Evolutionary conservation across 75 land plant genomes (phyloP).

Genomic region (Azolla pinnata): DNA sequence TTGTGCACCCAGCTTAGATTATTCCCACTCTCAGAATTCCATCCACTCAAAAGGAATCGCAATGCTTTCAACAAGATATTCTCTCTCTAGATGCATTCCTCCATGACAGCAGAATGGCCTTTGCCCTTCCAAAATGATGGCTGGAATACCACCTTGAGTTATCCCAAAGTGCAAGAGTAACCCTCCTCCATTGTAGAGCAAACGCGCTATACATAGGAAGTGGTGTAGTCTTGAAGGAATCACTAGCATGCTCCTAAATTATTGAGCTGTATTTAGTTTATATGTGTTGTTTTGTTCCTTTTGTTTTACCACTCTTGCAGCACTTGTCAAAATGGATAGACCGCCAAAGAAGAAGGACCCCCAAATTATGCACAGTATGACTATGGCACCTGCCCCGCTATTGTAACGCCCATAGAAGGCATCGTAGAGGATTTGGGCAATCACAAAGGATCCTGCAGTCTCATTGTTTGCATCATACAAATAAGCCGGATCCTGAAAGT

Average conservation of each 20-base stretch:
- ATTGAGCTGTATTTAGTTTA: neutral
- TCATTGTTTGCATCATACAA: constrained; percentile 65
- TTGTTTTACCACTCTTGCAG: constrained; percentile 77
- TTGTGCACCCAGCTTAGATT: too few species aligned
- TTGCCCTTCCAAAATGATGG: too few species aligned
- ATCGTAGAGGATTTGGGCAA: constrained; percentile 84
- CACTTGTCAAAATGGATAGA: constrained; percentile 84
- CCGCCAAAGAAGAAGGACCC: constrained; percentile 88
- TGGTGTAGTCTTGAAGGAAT: too few species aligned
- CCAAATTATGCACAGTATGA: constrained; percentile 66
- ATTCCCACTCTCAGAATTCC: too few species aligned
- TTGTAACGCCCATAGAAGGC: constrained; percentile 82
- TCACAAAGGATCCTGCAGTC: constrained; percentile 76
- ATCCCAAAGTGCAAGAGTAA: too few species aligned
- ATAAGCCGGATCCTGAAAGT: constrained; percentile 47
- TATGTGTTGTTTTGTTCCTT: neutral
- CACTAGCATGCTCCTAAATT: too few species aligned
- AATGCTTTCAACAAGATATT: neutral
- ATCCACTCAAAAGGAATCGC: neutral
- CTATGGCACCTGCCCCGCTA: constrained; percentile 56
- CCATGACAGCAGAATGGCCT: too few species aligned
- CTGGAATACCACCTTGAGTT: too few species aligned
- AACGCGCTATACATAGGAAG: too few species aligned
- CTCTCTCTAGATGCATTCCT: neutral
- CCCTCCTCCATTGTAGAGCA: too few species aligned